Evolutionary conservation across 305 asterid genomes (phyloP).

Genomic region (Fraxinus paxiana): DNA sequence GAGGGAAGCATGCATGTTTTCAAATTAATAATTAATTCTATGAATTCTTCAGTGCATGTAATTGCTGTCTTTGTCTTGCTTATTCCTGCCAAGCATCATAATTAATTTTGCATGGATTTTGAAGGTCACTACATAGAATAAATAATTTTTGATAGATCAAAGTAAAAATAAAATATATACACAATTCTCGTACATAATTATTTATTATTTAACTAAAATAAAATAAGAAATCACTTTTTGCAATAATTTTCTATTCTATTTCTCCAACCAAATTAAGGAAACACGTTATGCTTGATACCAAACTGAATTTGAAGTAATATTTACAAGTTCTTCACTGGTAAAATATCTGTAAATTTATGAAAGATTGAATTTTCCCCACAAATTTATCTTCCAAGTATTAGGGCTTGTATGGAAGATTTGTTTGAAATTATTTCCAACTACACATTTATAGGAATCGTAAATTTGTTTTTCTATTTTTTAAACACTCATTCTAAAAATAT

Average conservation of each 20-base stretch:
- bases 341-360: background rate
- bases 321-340: background rate
- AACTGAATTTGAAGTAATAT: background rate
- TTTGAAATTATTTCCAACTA: background rate
- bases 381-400: background rate
- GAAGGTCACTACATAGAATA: background rate
- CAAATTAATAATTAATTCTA: background rate
- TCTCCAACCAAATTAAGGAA: background rate
- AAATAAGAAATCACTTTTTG: background rate
- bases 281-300: background rate
- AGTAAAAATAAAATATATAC: background rate
- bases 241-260: background rate
- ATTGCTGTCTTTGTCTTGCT: background rate
- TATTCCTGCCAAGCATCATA: background rate
- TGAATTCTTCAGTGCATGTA: background rate
- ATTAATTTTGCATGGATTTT: background rate
- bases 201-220: background rate
- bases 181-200: background rate
- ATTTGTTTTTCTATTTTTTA: background rate
- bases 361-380: background rate
- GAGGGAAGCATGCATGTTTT: conserved; percentile 15
- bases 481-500: background rate
- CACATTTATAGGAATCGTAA: background rate
- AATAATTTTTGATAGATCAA: background rate
- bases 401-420: background rate